These are phyloP conservation scores for Samsoniella hepiali DNA, from an alignment of 2,329 filamentous ascomycete species.

Conservation along the genomic window DNA sequence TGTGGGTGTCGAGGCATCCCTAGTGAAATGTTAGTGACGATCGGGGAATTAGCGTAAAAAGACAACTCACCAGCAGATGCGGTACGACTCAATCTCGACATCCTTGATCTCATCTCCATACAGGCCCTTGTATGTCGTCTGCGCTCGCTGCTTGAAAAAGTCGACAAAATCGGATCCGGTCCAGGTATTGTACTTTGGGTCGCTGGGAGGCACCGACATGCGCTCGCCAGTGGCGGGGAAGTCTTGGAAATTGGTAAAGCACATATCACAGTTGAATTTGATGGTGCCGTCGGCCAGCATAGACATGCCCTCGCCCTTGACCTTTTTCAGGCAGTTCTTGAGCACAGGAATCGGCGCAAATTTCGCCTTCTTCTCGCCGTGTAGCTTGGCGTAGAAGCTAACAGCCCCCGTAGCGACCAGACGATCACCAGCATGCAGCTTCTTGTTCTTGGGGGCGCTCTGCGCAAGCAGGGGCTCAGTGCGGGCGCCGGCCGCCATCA, in stretches of 20 bases:
- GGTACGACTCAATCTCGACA: slow-evolving; percentile 40
- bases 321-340: slow-evolving; percentile 40
- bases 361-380: slow-evolving; percentile 43
- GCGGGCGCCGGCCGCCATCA: slow-evolving; percentile 56
- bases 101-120: slow-evolving; percentile 40
- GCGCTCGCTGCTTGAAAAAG: slow-evolving; percentile 43
- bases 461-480: slow-evolving; percentile 53
- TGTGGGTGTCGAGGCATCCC: slow-evolving; percentile 59
- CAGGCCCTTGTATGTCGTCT: slow-evolving; percentile 38
- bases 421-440: slow-evolving; percentile 51
- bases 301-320: slow-evolving; percentile 44
- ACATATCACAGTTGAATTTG: slow-evolving; percentile 60
- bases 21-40: slow-evolving; percentile 28
- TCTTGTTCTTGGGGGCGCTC: slow-evolving; percentile 44
- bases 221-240: slow-evolving; percentile 45
- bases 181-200: slow-evolving; percentile 41
- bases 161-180: slow-evolving; percentile 38
- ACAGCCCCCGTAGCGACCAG: slow-evolving; percentile 55
- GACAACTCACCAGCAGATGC: slow-evolving; percentile 44
- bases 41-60: background rate
- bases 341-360: slow-evolving; percentile 53
- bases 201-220: slow-evolving; percentile 50
- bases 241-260: slow-evolving; percentile 52
- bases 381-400: slow-evolving; percentile 39
- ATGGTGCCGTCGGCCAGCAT: slow-evolving; percentile 48